Evolutionary conservation across 2,329 filamentous ascomycete species (phyloP).

Genomic region (Paramyrothecium roridum): DNA sequence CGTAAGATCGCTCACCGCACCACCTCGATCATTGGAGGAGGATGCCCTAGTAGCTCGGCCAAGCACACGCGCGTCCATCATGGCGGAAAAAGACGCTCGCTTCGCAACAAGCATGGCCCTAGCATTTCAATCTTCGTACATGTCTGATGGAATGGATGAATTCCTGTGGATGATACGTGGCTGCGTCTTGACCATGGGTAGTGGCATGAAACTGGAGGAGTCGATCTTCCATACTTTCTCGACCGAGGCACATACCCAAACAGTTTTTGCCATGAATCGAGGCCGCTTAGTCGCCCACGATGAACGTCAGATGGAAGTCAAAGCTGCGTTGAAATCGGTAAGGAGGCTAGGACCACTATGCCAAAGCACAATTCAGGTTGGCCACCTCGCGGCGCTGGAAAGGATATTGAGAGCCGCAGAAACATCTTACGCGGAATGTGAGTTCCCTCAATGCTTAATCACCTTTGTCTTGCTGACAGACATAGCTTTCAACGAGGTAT

Average conservation of each 20-base stretch:
- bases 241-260: slow-evolving; percentile 2
- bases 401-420: slow-evolving; percentile 1
- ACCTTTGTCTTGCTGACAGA: slow-evolving; percentile 2
- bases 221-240: slow-evolving; percentile 7
- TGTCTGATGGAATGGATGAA: not conserved
- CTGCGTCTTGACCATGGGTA: not conserved
- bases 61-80: slow-evolving; percentile 15
- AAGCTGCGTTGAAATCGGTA: not conserved
- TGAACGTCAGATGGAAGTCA: not conserved
- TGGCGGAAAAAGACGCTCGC: slow-evolving; percentile 27
- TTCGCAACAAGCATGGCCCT: slow-evolving; percentile 28
- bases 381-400: slow-evolving; percentile 4
- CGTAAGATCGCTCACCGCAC: slow-evolving; percentile 24
- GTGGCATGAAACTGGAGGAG: slow-evolving; percentile 3
- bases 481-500: slow-evolving; percentile 1
- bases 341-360: slow-evolving; percentile 5
- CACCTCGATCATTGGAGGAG: not conserved
- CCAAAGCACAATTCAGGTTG: slow-evolving; percentile 6
- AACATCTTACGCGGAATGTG: slow-evolving; percentile 6
- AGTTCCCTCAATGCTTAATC: not conserved
- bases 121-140: slow-evolving; percentile 7
- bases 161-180: slow-evolving; percentile 12
- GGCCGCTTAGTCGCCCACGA: not conserved
- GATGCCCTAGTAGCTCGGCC: slow-evolving; percentile 5
- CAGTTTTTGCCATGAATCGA: not conserved